Percentiles rank a stretch among this genome's conserved stretches.
phyloP scores from a whole-genome alignment of 2,329 filamentous ascomycete species.

The Aspergillus brunneoviolaceus region DNA sequence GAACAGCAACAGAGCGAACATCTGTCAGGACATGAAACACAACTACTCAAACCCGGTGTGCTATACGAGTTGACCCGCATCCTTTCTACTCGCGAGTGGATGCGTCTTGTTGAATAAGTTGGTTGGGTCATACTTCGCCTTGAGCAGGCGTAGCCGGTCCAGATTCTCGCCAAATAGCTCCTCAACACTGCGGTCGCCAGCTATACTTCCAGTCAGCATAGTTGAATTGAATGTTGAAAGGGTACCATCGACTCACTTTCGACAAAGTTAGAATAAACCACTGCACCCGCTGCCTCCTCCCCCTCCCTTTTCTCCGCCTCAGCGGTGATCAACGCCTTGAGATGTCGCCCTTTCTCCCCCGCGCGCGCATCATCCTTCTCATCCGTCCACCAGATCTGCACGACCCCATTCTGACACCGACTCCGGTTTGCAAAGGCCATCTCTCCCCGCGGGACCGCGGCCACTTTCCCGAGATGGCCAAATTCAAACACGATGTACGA shows the following conservation, averaged over 20 bases:
- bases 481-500: conserved; percentile 44
- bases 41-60: too few species aligned
- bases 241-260: conserved; percentile 21
- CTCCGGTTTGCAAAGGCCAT: conserved; percentile 51
- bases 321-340: conserved; percentile 28
- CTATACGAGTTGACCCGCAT: neutral
- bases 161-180: conserved; percentile 42
- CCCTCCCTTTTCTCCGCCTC: conserved; percentile 15
- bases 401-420: conserved; percentile 46
- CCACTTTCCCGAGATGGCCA: conserved; percentile 43
- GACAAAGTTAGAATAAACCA: conserved; percentile 39
- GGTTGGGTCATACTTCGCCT: conserved; percentile 48
- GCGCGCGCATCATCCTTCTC: conserved; percentile 38
- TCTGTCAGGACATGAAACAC: too few species aligned
- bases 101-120: conserved; percentile 51
- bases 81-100: conserved; percentile 24
- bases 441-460: conserved; percentile 33
- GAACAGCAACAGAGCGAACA: too few species aligned
- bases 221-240: too few species aligned
- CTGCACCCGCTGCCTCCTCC: conserved; percentile 20
- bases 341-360: conserved; percentile 41
- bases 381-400: conserved; percentile 45
- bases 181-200: conserved; percentile 1
- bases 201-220: too few species aligned
- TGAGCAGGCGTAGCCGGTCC: conserved; percentile 41